A percentile compares a stretch with the other conserved stretches of the same genome.
These are phyloP conservation scores for Lasiodiplodia hormozganensis DNA, from an alignment of 2,329 filamentous ascomycete species.

Conservation along the genomic window DNA sequence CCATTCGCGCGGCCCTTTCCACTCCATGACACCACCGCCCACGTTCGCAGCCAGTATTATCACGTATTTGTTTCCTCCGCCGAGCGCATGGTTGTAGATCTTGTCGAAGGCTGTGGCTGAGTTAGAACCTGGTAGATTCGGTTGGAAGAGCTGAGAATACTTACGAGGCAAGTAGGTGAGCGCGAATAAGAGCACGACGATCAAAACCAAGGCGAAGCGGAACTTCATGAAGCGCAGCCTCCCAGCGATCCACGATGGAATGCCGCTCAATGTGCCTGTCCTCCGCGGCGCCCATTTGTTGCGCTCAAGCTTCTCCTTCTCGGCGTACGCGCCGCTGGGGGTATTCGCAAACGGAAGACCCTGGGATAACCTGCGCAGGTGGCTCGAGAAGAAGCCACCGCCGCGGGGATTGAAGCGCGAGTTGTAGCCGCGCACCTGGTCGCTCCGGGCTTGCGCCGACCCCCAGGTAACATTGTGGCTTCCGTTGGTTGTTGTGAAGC, in stretches of 20 bases:
- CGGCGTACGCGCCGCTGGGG: conserved; percentile 62
- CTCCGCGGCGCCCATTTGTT: conserved; percentile 61
- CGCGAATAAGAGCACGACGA: conserved; percentile 67
- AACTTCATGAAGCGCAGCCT: conserved; percentile 72
- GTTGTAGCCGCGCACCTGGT: conserved; percentile 76
- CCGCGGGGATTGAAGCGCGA: conserved; percentile 82
- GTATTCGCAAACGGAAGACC: conserved; percentile 71
- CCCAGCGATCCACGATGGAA: conserved; percentile 49
- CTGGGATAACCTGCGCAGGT: conserved; percentile 80
- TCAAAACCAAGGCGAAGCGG: conserved; percentile 64
- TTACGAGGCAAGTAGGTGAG: conserved; percentile 77
- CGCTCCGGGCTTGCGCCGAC: conserved; percentile 77
- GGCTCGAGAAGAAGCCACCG: conserved; percentile 84
- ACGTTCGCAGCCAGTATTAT: conserved; percentile 93
- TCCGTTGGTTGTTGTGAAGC: conserved; percentile 57
- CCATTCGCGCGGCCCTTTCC: conserved; percentile 98
- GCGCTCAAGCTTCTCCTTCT: conserved; percentile 78
- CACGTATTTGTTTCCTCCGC: conserved; percentile 89
- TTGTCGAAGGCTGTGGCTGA: conserved; percentile 59
- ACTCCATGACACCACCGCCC: conserved; percentile 97
- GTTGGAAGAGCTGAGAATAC: conserved; percentile 48
- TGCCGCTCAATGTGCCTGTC: conserved; percentile 43
- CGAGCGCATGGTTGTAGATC: conserved; percentile 76
- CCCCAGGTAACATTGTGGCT: conserved; percentile 76
- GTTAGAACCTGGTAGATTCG: not conserved